Conservation (phyloP, 2,329 filamentous ascomycete species). For the Aspergillus texensis region DNA sequence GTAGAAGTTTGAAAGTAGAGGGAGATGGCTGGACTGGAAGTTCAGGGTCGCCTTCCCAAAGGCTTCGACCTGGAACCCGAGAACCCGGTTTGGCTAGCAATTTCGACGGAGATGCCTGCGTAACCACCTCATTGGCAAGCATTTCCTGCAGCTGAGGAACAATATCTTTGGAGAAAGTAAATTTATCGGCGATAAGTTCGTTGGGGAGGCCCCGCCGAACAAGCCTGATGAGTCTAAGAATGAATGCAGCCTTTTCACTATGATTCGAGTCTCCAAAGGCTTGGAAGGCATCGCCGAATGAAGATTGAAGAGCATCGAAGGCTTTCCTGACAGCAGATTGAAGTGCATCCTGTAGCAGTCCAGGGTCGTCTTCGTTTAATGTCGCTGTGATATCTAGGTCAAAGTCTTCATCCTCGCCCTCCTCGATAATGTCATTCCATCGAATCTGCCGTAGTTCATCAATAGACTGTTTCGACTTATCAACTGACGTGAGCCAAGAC, state of each 20-base stretch:
- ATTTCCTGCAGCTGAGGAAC: constrained; percentile 66
- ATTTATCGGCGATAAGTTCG: constrained; percentile 41
- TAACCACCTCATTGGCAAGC: constrained; percentile 59
- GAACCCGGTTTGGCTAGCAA: constrained; percentile 48
- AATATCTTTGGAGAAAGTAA: constrained; percentile 60
- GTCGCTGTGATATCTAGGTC: constrained; percentile 41
- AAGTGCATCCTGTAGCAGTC: constrained; percentile 62
- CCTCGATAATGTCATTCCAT: constrained; percentile 44
- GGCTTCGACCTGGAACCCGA: constrained; percentile 60
- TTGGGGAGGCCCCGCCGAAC: constrained; percentile 68
- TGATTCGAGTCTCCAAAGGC: constrained; percentile 50
- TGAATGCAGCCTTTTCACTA: constrained; percentile 61
- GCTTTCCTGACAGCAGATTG: constrained; percentile 59
- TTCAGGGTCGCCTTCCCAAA: constrained; percentile 80
- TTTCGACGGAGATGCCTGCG: constrained; percentile 46
- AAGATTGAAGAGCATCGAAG: constrained; percentile 56
- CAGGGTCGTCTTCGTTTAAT: constrained; percentile 73
- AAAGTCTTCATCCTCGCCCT: constrained; percentile 43
- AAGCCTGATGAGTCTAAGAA: constrained; percentile 74
- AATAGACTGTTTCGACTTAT: constrained; percentile 44
- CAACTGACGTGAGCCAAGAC: constrained; percentile 74
- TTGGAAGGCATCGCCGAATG: constrained; percentile 47
- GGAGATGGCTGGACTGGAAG: constrained; percentile 80
- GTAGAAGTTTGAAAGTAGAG: constrained; percentile 70
- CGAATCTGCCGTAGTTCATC: constrained; percentile 38